phyloP scores from a whole-genome alignment of 176 grass and related monocot species.

The Echinochloa phyllopogon region DNA sequence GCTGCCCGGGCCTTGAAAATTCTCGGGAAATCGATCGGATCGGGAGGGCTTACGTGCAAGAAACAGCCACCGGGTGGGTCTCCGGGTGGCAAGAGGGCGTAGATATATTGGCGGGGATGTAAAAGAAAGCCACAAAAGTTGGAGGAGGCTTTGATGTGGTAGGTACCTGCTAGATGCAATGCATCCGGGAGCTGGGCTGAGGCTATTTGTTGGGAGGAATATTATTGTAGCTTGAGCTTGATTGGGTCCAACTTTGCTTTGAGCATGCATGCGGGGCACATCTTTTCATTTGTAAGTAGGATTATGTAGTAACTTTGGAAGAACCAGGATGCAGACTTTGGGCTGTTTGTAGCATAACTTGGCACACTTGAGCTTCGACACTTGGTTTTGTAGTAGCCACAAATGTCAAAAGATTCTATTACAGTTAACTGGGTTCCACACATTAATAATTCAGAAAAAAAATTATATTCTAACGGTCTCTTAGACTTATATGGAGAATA shows the following conservation, averaged over 20 bases:
- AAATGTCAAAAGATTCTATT: no score
- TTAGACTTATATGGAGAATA: no score
- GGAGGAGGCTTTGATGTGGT: neutral
- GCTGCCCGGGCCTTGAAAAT: neutral
- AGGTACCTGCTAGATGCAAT: slow-evolving; percentile 5
- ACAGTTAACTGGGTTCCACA: no score
- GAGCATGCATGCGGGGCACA: neutral
- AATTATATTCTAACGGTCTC: no score
- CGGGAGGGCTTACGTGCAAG: slow-evolving; percentile 26
- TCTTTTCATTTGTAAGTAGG: neutral
- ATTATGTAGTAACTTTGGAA: neutral
- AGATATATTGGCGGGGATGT: neutral
- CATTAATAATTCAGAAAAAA: no score
- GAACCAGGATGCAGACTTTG: neutral
- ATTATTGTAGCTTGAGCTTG: neutral
- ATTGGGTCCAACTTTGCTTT: neutral
- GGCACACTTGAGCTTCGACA: no score
- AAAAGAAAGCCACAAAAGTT: slow-evolving; percentile 32
- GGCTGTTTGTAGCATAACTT: neutral
- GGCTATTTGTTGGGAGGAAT: neutral
- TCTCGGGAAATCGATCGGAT: slow-evolving; percentile 6
- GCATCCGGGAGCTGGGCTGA: neutral
- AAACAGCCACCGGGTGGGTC: neutral
- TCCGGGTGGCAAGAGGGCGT: neutral
- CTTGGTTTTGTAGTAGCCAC: no score